Base-by-base conservation (phyloP, 2,329 filamentous ascomycete genomes). In the Thelonectria olida region DNA sequence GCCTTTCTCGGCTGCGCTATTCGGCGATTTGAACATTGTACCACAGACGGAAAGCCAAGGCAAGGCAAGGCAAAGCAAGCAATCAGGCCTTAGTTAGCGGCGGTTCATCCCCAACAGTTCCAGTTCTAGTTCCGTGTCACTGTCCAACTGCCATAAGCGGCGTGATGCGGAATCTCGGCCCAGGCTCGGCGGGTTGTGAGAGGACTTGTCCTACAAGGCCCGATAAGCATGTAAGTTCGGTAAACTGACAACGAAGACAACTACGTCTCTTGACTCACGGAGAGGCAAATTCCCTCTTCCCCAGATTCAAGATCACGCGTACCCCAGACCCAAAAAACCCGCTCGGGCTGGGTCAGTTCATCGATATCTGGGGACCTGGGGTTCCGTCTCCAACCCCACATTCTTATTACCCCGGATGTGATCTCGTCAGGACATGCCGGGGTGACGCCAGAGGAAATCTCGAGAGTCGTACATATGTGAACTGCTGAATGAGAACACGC, bases 321-420 rank as follows among this genome's bases (percentile, higher is more conserved):
- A 60, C 57, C 23, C 51, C 53, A 55, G 58, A 45, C 22, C 22
- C 13, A 25, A 48, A 56, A 49, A 56, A 20, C 45, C n/a, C 42
- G 52, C 41, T 38, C 10, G 9, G 23, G 34, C 17, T 45, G 47
- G 45, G 52, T 51, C 45, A 39, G 31, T 51, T 49, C 27, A 27
- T 55, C 34, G 42, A 15, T 49, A 55, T 60, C 53, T 51, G 55
- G 62, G 60, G 48, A 17, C 54, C 53, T 51, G 55, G 62, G 60
- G 48, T 19, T 63, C 28, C 45, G 47, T 48, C 45, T 20, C 20
- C 36, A 57, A 61, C 62, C 64, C 69, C 69, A 64, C 68, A 71
- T 55, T 63, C 61, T 60, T 58, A 50, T 62, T 64, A 71, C 63
- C 63, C 60, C 58, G 60, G 68, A 67, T 66, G 51, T 42, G 44